Conservation (phyloP, 768 basidiomycete genomes). For the Epithele typhae region DNA sequence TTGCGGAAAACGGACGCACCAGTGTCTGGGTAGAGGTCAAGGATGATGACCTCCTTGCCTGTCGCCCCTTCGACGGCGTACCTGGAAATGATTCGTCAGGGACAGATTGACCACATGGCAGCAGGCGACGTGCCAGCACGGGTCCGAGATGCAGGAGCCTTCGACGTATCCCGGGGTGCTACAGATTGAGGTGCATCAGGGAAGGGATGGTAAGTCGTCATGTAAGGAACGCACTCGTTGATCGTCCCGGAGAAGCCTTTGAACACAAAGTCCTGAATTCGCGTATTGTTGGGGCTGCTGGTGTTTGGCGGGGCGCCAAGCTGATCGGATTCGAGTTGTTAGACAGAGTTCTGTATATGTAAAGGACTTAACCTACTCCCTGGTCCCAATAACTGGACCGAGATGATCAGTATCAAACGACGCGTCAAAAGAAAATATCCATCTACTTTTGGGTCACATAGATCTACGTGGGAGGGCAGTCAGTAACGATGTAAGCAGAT, state of each 20-base stretch:
- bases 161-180: conserved; percentile 43
- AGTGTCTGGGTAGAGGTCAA: conserved; percentile 55
- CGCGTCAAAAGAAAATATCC: neutral
- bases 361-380: conserved; percentile 10
- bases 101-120: neutral
- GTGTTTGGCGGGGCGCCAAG: conserved; percentile 41
- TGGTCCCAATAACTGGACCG: conserved; percentile 59
- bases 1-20: conserved; percentile 29
- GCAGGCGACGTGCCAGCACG: conserved; percentile 43
- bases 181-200: conserved; percentile 3
- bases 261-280: conserved; percentile 51
- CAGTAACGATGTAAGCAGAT: too few species aligned
- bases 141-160: conserved; percentile 54
- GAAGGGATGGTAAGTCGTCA: neutral
- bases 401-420: too few species aligned
- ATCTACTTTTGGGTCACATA: conserved; percentile 59
- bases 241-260: conserved; percentile 50
- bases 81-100: neutral
- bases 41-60: conserved; percentile 54
- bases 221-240: conserved; percentile 33
- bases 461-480: conserved; percentile 33
- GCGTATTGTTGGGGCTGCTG: conserved; percentile 46
- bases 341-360: neutral
- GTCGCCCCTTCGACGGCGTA: conserved; percentile 50
- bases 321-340: conserved; percentile 5